These are phyloP conservation scores for Trypanosomatidae sp. DNA, from an alignment of 208 protist genomes.

Conservation along the genomic window DNA sequence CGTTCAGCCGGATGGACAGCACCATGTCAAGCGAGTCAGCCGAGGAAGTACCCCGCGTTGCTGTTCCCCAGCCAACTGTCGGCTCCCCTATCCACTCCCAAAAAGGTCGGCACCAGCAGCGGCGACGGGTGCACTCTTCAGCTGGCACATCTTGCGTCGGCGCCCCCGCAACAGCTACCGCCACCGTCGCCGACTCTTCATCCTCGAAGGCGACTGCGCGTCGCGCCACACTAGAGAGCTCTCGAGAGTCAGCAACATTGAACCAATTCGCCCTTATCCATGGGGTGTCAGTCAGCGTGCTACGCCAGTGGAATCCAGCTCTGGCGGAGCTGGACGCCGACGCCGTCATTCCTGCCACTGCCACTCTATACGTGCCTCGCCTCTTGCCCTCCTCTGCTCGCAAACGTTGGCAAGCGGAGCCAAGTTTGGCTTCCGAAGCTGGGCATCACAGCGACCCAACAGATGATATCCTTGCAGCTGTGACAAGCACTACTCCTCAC, in stretches of 20 bases:
- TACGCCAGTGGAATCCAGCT: conserved; percentile 39
- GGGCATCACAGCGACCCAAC: neutral
- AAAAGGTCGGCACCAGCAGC: conserved; percentile 1
- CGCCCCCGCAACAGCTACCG: neutral
- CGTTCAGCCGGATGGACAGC: neutral
- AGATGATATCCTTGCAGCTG: neutral
- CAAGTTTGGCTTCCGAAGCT: neutral
- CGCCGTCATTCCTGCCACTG: conserved; percentile 21
- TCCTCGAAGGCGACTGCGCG: neutral
- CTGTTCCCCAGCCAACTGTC: conserved; percentile 14
- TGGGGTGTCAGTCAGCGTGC: conserved; percentile 22
- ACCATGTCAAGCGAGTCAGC: conserved; percentile 3
- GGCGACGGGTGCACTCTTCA: neutral
- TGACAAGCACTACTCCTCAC: neutral
- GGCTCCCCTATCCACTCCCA: conserved; percentile 2
- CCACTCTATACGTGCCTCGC: conserved; percentile 5
- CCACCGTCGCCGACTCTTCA: neutral
- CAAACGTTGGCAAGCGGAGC: neutral
- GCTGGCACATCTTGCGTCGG: neutral
- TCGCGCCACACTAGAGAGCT: conserved; percentile 17
- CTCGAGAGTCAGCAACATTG: conserved; percentile 27
- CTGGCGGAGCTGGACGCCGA: conserved; percentile 28
- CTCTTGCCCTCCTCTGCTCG: neutral
- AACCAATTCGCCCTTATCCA: conserved; percentile 37
- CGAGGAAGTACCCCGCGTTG: conserved; percentile 12